Base-by-base conservation (phyloP, 768 basidiomycete genomes). In the Auriscalpium microsporum region DNA sequence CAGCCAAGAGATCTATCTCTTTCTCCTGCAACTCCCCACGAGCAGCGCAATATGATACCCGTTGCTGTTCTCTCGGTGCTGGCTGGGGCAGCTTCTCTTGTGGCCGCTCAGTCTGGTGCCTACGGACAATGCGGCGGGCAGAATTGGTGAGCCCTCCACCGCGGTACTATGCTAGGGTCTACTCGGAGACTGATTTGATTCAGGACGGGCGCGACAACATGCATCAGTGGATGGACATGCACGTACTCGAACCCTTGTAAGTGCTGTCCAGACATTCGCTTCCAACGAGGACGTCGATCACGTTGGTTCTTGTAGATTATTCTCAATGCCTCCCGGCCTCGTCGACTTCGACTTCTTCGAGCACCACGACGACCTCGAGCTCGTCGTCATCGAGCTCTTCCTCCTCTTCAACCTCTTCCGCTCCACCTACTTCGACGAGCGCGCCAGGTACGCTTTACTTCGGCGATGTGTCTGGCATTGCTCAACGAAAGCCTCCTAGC, bases 111-210 rank as follows among this genome's bases (percentile, higher is more conserved):
- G 52, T 72, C 73, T 56, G 63, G 69, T 2, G 57, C 74, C 11
- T 77, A 75, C 57, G 66, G 59, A n/a, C 77, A 79, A 60, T 78
- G 79, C 54, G 79, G 78, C 44, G 78, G 79, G 21, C 74, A 69
- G 35, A 75, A 75, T 68, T 79, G 79, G 78, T 75, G 61, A 58
- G 70, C 62, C 7, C 4, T 5, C 21, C 16, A 11, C 36, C 23
- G 10, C 33, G 17, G 13, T 19, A 49, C 11, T 45, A 4, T 13
- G 40, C 55, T 17, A 8, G 35, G 11, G 11, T 45, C 8, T 34
- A 8, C n/a, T 10, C 3, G 17, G 45, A 44, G 54, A 49, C 16
- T n/a, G 35, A 35, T 14, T 2, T 28, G 5, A 2, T 54, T 13
- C 48, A 79, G 78, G 78, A 72, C 72, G 33, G 78, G 79, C 13